phyloP scores from a whole-genome alignment of 169 alveolate species.

The Cyclospora cayetanensis region DNA sequence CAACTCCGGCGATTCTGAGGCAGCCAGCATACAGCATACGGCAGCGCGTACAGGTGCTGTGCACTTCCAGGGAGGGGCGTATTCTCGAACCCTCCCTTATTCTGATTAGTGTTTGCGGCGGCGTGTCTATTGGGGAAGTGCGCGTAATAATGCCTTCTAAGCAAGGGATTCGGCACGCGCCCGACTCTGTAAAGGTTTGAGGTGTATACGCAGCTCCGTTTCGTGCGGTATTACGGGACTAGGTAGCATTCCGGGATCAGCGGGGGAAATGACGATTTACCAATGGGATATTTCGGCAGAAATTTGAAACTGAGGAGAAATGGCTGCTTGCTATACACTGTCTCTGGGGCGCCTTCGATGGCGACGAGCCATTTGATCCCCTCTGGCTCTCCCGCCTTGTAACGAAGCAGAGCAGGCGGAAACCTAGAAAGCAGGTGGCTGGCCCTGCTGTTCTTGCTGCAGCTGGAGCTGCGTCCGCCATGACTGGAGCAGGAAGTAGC shows the following conservation, averaged over 20 bases:
- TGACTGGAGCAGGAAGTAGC: background rate
- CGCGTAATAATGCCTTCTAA: background rate
- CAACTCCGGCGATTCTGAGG: conserved; percentile 71
- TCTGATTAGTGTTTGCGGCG: background rate
- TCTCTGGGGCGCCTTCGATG: conserved; percentile 78
- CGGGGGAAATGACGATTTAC: conserved; percentile 57
- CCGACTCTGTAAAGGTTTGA: background rate
- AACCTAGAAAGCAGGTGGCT: conserved; percentile 1
- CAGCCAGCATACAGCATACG: too few relatives aligned
- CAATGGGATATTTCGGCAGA: conserved; percentile 77
- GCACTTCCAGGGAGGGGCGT: too few relatives aligned
- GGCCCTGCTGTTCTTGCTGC: background rate
- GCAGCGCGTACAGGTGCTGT: too few relatives aligned
- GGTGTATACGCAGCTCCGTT: background rate
- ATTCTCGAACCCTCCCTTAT: background rate
- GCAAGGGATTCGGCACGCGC: background rate
- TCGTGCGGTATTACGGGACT: background rate
- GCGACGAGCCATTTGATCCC: conserved; percentile 74
- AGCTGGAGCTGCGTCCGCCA: conserved; percentile 10
- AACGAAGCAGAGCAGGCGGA: background rate
- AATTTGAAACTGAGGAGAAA: conserved; percentile 75
- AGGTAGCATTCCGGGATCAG: background rate
- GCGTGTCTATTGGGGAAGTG: background rate
- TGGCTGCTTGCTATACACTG: conserved; percentile 73
- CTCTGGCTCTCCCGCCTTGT: background rate